These are phyloP conservation scores for Fusarium clavum DNA, from an alignment of 2,329 filamentous ascomycete genomes.

Conservation along the genomic window DNA sequence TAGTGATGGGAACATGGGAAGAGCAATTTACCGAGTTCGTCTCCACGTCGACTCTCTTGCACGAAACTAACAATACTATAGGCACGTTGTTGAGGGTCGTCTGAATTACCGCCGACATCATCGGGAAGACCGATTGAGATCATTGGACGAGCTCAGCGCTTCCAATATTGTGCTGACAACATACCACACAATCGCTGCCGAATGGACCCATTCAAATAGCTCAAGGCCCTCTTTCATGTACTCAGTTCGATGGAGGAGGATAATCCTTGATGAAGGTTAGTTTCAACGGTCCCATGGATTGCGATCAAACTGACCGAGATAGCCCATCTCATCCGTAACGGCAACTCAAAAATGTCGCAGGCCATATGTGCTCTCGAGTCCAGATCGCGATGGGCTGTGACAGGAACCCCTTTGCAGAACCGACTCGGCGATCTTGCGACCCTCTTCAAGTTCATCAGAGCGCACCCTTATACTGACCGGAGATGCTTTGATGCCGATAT, in stretches of 20 bases:
- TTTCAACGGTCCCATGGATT: rapidly evolving
- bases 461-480: slow-evolving; percentile 52
- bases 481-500: slow-evolving; percentile 33
- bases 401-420: slow-evolving; percentile 63
- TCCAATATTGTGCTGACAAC: slow-evolving; percentile 54
- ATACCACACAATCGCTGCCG: slow-evolving; percentile 55
- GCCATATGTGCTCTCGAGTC: slow-evolving; percentile 55
- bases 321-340: slow-evolving; percentile 38
- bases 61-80: background rate
- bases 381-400: slow-evolving; percentile 58
- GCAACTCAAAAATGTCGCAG: slow-evolving; percentile 29
- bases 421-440: slow-evolving; percentile 55
- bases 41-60: rapidly evolving
- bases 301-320: background rate
- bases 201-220: slow-evolving; percentile 46
- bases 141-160: slow-evolving; percentile 14
- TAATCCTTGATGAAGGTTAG: slow-evolving; percentile 38
- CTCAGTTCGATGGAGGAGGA: slow-evolving; percentile 50
- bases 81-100: slow-evolving; percentile 41
- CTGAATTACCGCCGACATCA: slow-evolving; percentile 49
- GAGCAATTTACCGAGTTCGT: slow-evolving; percentile 48
- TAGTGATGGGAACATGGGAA: slow-evolving; percentile 56
- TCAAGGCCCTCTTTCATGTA: slow-evolving; percentile 46
- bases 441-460: slow-evolving; percentile 58
- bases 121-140: slow-evolving; percentile 40